Evolutionary conservation across 2,329 filamentous ascomycete species (phyloP).

Genomic region (Pseudofabraea citricarpa): DNA sequence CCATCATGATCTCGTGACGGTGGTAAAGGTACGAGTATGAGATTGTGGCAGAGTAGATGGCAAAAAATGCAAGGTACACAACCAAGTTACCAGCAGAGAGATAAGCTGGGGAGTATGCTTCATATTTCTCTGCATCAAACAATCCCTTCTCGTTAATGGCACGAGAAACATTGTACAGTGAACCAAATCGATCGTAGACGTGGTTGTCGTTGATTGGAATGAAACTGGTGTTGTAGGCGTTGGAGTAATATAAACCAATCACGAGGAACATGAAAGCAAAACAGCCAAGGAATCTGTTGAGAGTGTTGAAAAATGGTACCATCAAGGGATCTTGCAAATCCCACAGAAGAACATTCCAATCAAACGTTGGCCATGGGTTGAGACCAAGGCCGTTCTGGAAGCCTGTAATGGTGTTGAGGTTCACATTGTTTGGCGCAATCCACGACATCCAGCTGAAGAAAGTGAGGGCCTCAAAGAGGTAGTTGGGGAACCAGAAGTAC

Average conservation of each 20-base stretch:
- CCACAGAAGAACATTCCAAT: conserved; percentile 34
- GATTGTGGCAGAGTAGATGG: conserved; percentile 67
- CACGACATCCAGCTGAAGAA: conserved; percentile 49
- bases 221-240: conserved; percentile 58
- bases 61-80: conserved; percentile 64
- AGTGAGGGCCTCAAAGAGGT: conserved; percentile 40
- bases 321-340: conserved; percentile 50
- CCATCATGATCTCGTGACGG: conserved; percentile 56
- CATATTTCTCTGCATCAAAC: conserved; percentile 45
- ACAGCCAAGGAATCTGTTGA: conserved; percentile 66
- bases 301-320: conserved; percentile 68
- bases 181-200: conserved; percentile 69
- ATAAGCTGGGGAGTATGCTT: conserved; percentile 63
- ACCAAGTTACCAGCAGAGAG: conserved; percentile 68
- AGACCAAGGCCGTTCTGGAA: conserved; percentile 34
- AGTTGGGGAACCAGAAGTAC: conserved; percentile 48
- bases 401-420: conserved; percentile 33
- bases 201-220: conserved; percentile 64
- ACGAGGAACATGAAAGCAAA: conserved; percentile 56
- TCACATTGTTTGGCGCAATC: conserved; percentile 41
- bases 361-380: conserved; percentile 37
- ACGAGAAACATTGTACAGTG: conserved; percentile 56
- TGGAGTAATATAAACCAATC: conserved; percentile 57
- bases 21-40: conserved; percentile 64
- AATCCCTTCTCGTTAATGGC: conserved; percentile 48